Percentiles rank a stretch among this genome's conserved stretches.
These are phyloP conservation scores for Microdochium trichocladiopsis DNA, from an alignment of 2,329 filamentous ascomycete genomes.

Conservation along the genomic window DNA sequence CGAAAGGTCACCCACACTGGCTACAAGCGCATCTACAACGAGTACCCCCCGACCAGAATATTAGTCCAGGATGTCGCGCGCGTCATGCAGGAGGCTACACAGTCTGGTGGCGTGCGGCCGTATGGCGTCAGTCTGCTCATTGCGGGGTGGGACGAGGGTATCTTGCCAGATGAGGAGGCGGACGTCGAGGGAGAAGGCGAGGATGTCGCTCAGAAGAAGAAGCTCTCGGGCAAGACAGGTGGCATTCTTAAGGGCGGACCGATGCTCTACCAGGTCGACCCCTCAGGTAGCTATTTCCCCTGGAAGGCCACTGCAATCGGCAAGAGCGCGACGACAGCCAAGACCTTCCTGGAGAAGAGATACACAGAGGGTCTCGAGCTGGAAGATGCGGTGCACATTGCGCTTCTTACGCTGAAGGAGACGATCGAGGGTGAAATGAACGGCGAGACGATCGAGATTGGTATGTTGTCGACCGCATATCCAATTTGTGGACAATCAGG, in stretches of 20 bases:
- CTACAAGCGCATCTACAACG: constrained; percentile 99
- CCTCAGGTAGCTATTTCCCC: constrained; percentile 97
- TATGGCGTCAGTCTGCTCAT: constrained; percentile 95
- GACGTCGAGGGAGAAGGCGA: constrained; percentile 47
- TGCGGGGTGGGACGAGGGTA: constrained; percentile 95
- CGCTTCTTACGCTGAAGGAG: constrained; percentile 93
- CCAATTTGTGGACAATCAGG: too few relatives aligned
- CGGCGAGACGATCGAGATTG: constrained; percentile 96
- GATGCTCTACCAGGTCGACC: constrained; percentile 97
- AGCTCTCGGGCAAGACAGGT: constrained; percentile 78
- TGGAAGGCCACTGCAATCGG: constrained; percentile 99
- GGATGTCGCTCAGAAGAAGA: constrained; percentile 58
- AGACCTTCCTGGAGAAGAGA: constrained; percentile 98
- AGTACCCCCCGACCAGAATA: constrained; percentile 99
- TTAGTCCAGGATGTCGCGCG: constrained; percentile 96
- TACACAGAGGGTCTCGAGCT: constrained; percentile 96
- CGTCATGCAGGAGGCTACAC: constrained; percentile 98
- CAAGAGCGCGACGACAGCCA: constrained; percentile 95
- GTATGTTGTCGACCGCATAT: constrained; percentile 47
- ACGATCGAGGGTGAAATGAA: constrained; percentile 99
- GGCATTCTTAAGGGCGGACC: constrained; percentile 93
- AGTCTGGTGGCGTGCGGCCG: constrained; percentile 92
- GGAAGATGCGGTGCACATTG: constrained; percentile 98
- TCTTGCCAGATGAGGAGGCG: constrained; percentile 74
- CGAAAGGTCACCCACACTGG: constrained; percentile 96